phyloP scores from a whole-genome alignment of 1,284 basidiomycete species.

The Leccinum ponderosum region DNA sequence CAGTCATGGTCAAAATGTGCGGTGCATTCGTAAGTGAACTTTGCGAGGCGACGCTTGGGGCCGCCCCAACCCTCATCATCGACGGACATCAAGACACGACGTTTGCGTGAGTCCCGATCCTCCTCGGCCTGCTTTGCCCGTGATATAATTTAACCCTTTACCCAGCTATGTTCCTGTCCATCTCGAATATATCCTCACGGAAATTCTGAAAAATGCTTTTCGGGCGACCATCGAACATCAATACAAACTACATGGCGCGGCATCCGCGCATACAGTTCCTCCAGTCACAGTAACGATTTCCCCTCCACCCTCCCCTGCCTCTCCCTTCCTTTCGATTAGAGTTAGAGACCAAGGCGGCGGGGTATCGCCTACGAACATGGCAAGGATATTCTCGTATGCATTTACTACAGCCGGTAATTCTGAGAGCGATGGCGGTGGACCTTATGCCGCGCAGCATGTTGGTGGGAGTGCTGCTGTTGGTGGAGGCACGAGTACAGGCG shows the following conservation, averaged over 20 bases:
- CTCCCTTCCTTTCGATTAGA: conserved; percentile 69
- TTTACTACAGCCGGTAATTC: conserved; percentile 69
- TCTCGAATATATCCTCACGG: conserved; percentile 86
- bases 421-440: conserved; percentile 57
- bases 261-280: conserved; percentile 45
- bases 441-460: conserved; percentile 72
- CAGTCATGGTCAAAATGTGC: conserved; percentile 72
- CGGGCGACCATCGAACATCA: conserved; percentile 86
- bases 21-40: conserved; percentile 81
- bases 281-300: conserved; percentile 76
- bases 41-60: conserved; percentile 85
- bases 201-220: conserved; percentile 88
- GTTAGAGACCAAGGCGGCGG: conserved; percentile 88
- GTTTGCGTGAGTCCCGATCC: conserved; percentile 62
- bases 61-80: conserved; percentile 63
- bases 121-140: neutral
- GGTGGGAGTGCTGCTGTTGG: conserved; percentile 68
- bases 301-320: conserved; percentile 44
- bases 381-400: conserved; percentile 85
- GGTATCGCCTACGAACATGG: conserved; percentile 71
- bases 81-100: conserved; percentile 72
- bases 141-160: conserved; percentile 13
- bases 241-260: conserved; percentile 41
- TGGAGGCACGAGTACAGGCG: conserved; percentile 44
- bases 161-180: conserved; percentile 84